Evolutionary conservation across 371 early-diverging fungal genomes (phyloP), one percentile per base, ranked within the genome.

Genomic region (Lichtheimia ornata): DNA sequence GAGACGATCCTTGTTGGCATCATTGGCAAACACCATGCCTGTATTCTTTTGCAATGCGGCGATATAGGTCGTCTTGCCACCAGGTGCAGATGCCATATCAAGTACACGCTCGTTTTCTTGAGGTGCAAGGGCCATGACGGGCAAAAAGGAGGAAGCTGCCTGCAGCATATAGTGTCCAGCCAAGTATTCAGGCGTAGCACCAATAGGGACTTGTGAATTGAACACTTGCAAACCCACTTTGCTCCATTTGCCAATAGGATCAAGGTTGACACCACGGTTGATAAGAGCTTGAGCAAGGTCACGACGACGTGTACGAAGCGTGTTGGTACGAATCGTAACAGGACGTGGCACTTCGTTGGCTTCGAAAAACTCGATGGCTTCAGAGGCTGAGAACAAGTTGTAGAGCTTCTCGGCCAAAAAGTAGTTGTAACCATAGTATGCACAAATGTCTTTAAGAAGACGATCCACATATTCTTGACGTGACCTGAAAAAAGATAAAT

Each of bases 141-240:
- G 98, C 63, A 99, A 81, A 80, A 99, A 96, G 1, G 99, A 99
- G 13, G 96, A 91, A 5, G 99, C 99, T 1, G 98, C 94, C 76
- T 99, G 99, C 49, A 99, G 89, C 91, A 97, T 97, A 70, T 99
- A 99, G 66, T 97, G 94, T n/a, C 99, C 99, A n/a, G 97, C 96
- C 61, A 99, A 87, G 70, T 99, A 99, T 77, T 99, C 99, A 59
- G 99, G 99, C 0, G 99, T 99, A 4, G 99, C 99, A 76, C 91
- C 88, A 56, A 96, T 86, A 25, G 96, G 96, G 11, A 96, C 95
- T 7, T 92, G 88, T 18, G 92, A 88, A 69, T 95, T 96, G 64
- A 94, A 97, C 11, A 97, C 88, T 63, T 93, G 91, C 58, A 94
- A 81, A 44, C 97, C 96, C 9, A 95, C 95, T 67, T 92, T 91